phyloP scores from a whole-genome alignment of 495 filamentous ascomycete genomes.

The Daldinia vernicosa region DNA sequence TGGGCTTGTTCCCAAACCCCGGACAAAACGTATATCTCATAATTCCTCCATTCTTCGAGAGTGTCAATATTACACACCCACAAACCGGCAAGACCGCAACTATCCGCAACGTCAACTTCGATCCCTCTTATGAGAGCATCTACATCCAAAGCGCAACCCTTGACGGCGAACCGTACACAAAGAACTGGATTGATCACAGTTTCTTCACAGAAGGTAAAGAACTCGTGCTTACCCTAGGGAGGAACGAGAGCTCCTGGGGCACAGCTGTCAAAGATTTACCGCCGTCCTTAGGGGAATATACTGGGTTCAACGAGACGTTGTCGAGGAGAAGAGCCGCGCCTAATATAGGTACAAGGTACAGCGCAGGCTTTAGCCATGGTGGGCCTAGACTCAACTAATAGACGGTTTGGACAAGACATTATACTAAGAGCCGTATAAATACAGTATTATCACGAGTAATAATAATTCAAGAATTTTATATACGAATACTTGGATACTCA shows the following conservation, averaged over 20 bases:
- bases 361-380: conserved; percentile 22
- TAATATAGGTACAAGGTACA: conserved; percentile 28
- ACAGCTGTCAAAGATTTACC: conserved; percentile 70
- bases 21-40: conserved; percentile 82
- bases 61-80: conserved; percentile 68
- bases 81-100: conserved; percentile 70
- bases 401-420: neutral
- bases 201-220: conserved; percentile 77
- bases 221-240: conserved; percentile 71
- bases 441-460: conserved; percentile 5
- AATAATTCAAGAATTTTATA: neutral
- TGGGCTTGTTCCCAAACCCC: conserved; percentile 77
- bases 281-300: conserved; percentile 58
- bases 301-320: conserved; percentile 43
- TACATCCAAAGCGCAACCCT: conserved; percentile 78
- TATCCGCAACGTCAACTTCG: conserved; percentile 69
- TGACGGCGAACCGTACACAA: conserved; percentile 69
- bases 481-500: neutral
- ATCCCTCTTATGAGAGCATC: conserved; percentile 66
- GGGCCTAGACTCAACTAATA: conserved; percentile 19
- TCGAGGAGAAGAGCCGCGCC: conserved; percentile 19
- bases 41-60: conserved; percentile 71
- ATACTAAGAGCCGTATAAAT: conserved; percentile 13
- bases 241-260: conserved; percentile 74
- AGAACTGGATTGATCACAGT: conserved; percentile 77